phyloP scores from a whole-genome alignment of 2,329 filamentous ascomycete genomes.

The Penicillium griseofulvum region DNA sequence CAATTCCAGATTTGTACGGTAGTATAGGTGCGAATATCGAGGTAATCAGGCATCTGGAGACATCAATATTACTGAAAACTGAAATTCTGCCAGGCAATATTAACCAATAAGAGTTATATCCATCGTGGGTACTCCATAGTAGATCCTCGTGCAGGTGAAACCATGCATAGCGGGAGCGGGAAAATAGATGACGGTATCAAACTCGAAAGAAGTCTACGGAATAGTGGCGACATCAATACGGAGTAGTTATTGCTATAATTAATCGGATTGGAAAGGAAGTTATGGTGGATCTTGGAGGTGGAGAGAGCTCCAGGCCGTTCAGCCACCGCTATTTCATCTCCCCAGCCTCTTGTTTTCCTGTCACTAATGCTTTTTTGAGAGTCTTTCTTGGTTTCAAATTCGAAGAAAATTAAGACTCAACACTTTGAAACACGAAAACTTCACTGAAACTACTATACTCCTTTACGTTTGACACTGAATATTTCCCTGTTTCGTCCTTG shows the following conservation, averaged over 20 bases:
- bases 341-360: constrained; percentile 27
- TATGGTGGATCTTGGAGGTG: constrained; percentile 23
- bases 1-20: no score
- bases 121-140: no score
- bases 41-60: no score
- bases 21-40: no score
- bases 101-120: no score
- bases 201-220: constrained; percentile 2
- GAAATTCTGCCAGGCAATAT: no score
- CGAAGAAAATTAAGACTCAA: constrained; percentile 1
- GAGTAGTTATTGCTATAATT: background rate
- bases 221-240: no score
- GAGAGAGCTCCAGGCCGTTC: constrained; percentile 21
- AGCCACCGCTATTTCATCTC: constrained; percentile 36
- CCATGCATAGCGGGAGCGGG: constrained; percentile 8
- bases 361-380: constrained; percentile 3
- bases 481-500: background rate
- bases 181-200: background rate
- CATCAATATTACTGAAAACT: no score
- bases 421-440: background rate
- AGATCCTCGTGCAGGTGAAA: constrained; percentile 11
- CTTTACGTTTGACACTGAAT: background rate
- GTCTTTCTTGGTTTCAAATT: background rate
- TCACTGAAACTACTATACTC: background rate
- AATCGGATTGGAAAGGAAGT: constrained; percentile 13